Evolutionary conservation across 2,329 filamentous ascomycete genomes (phyloP), one percentile per base, ranked within the genome.

Genomic region (Clonostachys chloroleuca): DNA sequence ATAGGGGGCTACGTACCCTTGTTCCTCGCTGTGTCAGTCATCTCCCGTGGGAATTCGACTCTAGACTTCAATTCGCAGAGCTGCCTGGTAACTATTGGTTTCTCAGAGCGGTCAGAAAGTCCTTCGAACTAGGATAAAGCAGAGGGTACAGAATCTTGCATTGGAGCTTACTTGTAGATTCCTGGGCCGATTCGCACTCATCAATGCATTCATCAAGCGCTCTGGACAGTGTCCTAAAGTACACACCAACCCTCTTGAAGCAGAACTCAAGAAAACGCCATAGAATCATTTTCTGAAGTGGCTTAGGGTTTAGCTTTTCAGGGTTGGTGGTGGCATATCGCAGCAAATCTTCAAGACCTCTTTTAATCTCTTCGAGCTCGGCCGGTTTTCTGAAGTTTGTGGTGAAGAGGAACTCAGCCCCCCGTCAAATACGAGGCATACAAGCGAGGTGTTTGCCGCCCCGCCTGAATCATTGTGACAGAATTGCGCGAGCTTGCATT

Each of bases 401-500:
- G 10, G 40, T 35, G 40, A 55, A 43, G 9, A 49, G 42, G 41
- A 52, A 55, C 12, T 45, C 43, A 1, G 48, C 18, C 47, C 6
- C 16, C 40, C 12, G 12, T 18, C n/a, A 12, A 39, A 47, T 6
- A 35, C 47, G 12, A 50, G 47, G 30, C 40, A 44, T 12, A 43
- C 47, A 7, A 52, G 18, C 12, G 48, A 41, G 1, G 49, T 55
- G 9, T 51, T 45, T 10, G 50, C 54, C 5, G 42, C 44, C 3
- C 48, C 46, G 14, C 50, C 47, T 40, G 45, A 46, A 30, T 41
- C 2, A n/a, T 12, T 51, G 34, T 55, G 48, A 18, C 48, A 53
- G 10, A 54, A 33, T 14, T 53, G 46, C 5, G 50, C 48, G 14
- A 55, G 49, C 42, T 52, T 52, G 44, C 43, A 49, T 12, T 53